phyloP scores from a whole-genome alignment of 2,329 filamentous ascomycete genomes.

The Stagonosporopsis chrysanthemi region DNA sequence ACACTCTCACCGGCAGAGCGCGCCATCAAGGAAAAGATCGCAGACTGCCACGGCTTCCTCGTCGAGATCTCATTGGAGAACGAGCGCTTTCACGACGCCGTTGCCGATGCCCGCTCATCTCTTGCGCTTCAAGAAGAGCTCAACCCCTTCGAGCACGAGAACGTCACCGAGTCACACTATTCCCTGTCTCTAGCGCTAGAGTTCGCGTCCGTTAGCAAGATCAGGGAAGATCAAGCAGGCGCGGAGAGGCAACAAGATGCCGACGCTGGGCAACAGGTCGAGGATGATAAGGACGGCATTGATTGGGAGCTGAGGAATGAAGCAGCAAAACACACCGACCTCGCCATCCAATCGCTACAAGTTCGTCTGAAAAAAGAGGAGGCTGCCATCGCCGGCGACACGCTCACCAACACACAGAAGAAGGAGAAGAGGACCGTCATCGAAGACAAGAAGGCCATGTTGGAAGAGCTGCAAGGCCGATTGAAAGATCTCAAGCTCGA shows the following conservation, averaged over 20 bases:
- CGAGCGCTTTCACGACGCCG: slow-evolving; percentile 88
- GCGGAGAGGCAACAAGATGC: slow-evolving; percentile 47
- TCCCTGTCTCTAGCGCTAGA: slow-evolving; percentile 95
- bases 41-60: slow-evolving; percentile 91
- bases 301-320: slow-evolving; percentile 76
- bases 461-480: slow-evolving; percentile 72
- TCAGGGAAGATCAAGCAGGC: slow-evolving; percentile 58
- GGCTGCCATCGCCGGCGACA: slow-evolving; percentile 62
- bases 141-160: slow-evolving; percentile 79
- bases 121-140: slow-evolving; percentile 81
- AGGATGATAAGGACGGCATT: slow-evolving; percentile 59
- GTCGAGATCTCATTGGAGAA: slow-evolving; percentile 98
- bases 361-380: slow-evolving; percentile 75
- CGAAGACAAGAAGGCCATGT: slow-evolving; percentile 76
- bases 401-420: slow-evolving; percentile 63
- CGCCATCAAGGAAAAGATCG: slow-evolving; percentile 75
- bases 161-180: slow-evolving; percentile 93
- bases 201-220: slow-evolving; percentile 80
- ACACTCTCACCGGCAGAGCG: slow-evolving; percentile 45
- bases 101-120: slow-evolving; percentile 79
- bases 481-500: slow-evolving; percentile 73
- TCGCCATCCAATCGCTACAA: slow-evolving; percentile 75
- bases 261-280: slow-evolving; percentile 40
- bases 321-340: slow-evolving; percentile 73
- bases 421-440: slow-evolving; percentile 70